Evolutionary conservation across 345 rosid genomes (phyloP).

Genomic region (Syzygium oleosum): DNA sequence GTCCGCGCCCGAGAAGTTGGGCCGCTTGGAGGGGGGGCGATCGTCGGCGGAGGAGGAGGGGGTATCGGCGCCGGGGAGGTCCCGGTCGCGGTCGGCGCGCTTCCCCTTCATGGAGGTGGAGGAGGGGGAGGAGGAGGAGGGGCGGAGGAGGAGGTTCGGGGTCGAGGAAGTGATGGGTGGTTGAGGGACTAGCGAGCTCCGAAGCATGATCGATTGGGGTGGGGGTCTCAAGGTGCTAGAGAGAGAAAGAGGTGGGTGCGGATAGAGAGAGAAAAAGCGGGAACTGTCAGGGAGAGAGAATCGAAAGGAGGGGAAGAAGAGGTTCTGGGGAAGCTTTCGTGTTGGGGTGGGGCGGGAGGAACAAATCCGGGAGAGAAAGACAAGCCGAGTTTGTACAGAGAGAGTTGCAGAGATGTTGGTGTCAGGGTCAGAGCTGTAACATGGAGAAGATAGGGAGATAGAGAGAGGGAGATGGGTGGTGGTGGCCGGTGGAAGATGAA

Average conservation of each 20-base stretch:
- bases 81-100: conserved; percentile 28
- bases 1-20: conserved; percentile 4
- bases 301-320: background rate
- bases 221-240: background rate
- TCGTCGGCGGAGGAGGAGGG: background rate
- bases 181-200: conserved; percentile 17
- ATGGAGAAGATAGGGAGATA: background rate
- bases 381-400: background rate
- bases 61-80: background rate
- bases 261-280: background rate
- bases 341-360: background rate
- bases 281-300: background rate
- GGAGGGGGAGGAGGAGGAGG: conserved; percentile 10
- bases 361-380: background rate
- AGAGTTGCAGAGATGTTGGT: background rate
- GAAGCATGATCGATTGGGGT: conserved; percentile 43
- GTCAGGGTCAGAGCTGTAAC: background rate
- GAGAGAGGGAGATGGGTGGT: background rate
- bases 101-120: conserved; percentile 43
- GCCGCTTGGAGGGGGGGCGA: background rate
- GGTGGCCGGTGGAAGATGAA: background rate
- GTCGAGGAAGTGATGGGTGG: conserved; percentile 17
- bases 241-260: background rate
- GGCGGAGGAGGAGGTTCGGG: conserved; percentile 16
- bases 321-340: background rate